phyloP scores from a whole-genome alignment of 345 rosid genomes.

The Carallia brachiata region DNA sequence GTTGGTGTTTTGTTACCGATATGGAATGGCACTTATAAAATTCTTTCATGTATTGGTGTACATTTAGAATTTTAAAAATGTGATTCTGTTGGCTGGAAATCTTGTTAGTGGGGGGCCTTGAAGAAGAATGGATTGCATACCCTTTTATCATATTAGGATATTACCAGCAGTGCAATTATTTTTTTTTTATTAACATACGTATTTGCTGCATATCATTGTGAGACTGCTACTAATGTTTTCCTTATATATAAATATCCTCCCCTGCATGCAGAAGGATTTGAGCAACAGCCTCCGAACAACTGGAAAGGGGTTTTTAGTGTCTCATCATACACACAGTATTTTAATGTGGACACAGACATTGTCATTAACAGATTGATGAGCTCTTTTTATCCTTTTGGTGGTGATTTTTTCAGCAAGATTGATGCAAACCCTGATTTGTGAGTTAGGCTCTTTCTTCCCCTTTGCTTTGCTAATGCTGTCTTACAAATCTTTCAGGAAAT shows the following conservation, averaged over 20 bases:
- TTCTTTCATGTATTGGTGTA: neutral
- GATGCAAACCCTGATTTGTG: conserved; percentile 95
- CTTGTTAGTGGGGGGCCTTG: neutral
- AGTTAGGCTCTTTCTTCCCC: conserved; percentile 30
- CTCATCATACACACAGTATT: conserved; percentile 78
- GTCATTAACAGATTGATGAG: conserved; percentile 76
- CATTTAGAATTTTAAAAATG: neutral
- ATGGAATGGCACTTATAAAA: no score
- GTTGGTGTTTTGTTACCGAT: no score
- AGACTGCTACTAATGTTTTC: neutral
- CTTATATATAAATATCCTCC: neutral
- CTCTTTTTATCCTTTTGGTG: conserved; percentile 67
- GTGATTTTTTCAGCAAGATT: conserved; percentile 83
- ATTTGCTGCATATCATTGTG: neutral
- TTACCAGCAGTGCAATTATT: neutral
- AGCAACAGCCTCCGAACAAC: conserved; percentile 68
- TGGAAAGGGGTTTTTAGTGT: conserved; percentile 85
- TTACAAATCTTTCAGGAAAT: neutral
- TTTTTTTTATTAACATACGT: neutral
- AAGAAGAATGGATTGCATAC: neutral
- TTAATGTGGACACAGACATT: conserved; percentile 84
- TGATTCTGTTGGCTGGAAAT: neutral
- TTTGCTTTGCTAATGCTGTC: no score
- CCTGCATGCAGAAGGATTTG: conserved; percentile 59
- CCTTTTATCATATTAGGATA: neutral